Percentiles rank a stretch among this genome's conserved stretches.
phyloP scores from a whole-genome alignment of 768 basidiomycete genomes.

The Macrocybe gigantea region DNA sequence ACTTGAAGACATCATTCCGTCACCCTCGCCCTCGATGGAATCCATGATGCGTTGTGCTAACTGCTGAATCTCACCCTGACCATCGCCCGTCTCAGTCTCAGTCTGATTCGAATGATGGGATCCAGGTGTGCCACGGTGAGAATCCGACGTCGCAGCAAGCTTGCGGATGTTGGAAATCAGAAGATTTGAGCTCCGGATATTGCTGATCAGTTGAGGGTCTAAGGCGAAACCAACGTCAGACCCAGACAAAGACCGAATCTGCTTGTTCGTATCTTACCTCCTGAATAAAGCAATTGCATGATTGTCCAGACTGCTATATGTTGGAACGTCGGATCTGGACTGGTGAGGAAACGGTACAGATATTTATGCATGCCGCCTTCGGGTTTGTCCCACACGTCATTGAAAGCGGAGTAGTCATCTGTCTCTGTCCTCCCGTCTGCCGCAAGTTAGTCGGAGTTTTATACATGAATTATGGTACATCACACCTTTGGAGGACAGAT shows the following conservation, averaged over 20 bases:
- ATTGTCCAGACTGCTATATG: conserved; percentile 99
- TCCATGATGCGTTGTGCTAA: conserved; percentile 84
- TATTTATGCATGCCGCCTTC: conserved; percentile 97
- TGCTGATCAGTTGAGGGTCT: conserved; percentile 88
- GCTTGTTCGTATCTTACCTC: conserved; percentile 44
- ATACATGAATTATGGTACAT: not conserved
- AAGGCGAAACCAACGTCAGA: conserved; percentile 2
- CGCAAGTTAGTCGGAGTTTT: not conserved
- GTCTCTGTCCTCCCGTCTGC: conserved; percentile 70
- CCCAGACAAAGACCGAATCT: not conserved
- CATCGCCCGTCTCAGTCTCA: conserved; percentile 81
- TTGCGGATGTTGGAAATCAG: conserved; percentile 84
- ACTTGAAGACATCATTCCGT: conserved; percentile 54
- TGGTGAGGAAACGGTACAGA: conserved; percentile 88
- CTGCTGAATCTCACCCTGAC: conserved; percentile 86
- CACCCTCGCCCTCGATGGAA: conserved; percentile 72
- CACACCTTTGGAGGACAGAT: conserved; percentile 92
- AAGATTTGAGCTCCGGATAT: conserved; percentile 79
- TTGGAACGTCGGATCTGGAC: conserved; percentile 95
- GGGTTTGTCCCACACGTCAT: conserved; percentile 96
- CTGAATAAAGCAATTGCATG: conserved; percentile 95
- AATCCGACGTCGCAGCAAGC: conserved; percentile 71
- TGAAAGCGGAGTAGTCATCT: conserved; percentile 95
- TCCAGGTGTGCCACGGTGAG: conserved; percentile 59
- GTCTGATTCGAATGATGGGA: conserved; percentile 70